Base-by-base conservation (phyloP, 441 rosid species). In the Pelargonium hybrid region DNA sequence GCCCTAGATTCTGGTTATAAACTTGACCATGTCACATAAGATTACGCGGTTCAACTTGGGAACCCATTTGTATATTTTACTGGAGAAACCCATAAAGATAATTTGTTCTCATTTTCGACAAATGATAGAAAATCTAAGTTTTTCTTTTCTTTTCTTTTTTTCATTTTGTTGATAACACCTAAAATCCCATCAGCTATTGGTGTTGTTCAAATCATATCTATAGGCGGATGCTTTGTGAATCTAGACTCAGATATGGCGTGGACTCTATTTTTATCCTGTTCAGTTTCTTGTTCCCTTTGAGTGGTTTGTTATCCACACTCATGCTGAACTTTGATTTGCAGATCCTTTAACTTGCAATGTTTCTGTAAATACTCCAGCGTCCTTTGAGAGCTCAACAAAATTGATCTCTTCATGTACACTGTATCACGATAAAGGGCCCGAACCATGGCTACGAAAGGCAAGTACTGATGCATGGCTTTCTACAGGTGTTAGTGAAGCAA, bases 401-500 rank as follows among this genome's bases (percentile, higher is more conserved):
- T 76, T 80, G 70, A 84, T 94, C 69, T 83, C 94, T 74, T 93
- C 98, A 52, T 94, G 98, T 83, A 84, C 98, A 63, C 80, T 94
- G 75, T 90, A 90, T 86, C 93, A 90, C 78, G 99, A 94, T 81
- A 89, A 82, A 74, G 99, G 98, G 79, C 92, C 94, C 69, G 95
- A 90, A 69, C 92, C 97, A 71, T 92, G 98, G 99, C 89, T 94
- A 56, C 83, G 96, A 75, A 94, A 92, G 87, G 86, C 97, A 68
- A 94, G 92, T 79, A 84, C 93, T 21, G 98, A 92, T 82, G 97
- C 99, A 72, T 94, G 99, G 99, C 96, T 94, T 82, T 87, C 92
- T 43, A 86, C 96, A 25, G 98, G 98, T 31, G 68, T 90, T 76
- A 89, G 87, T 75, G 96, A 87, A 84, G 82, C 92, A 75, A 82